phyloP scores from a whole-genome alignment of 345 rosid species.

The Citrus cavaleriei region DNA sequence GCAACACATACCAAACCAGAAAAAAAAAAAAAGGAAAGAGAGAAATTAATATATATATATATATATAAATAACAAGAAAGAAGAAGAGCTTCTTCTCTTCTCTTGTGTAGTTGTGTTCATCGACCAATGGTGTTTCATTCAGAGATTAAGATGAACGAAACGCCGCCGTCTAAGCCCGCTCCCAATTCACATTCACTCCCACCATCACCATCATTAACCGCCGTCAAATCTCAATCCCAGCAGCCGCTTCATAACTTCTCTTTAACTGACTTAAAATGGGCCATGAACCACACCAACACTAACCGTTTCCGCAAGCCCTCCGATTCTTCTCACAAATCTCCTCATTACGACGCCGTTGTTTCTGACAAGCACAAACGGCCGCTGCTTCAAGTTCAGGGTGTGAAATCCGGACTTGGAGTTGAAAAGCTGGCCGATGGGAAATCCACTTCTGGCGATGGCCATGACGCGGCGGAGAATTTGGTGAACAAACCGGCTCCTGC shows the following conservation, averaged over 20 bases:
- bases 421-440: constrained; percentile 24
- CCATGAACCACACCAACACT: constrained; percentile 37
- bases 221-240: constrained; percentile 30
- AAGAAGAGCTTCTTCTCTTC: not conserved
- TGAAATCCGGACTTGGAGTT: constrained; percentile 18
- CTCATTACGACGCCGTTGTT: constrained; percentile 10
- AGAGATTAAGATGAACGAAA: not conserved
- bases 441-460: constrained; percentile 5
- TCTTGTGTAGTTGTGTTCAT: not conserved
- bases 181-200: not conserved
- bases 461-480: constrained; percentile 23
- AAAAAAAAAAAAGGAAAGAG: not conserved
- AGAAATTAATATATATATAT: too few species aligned
- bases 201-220: constrained; percentile 1
- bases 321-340: constrained; percentile 16
- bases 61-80: not conserved
- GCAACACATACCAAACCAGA: not conserved
- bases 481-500: constrained; percentile 31
- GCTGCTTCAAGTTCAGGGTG: constrained; percentile 4
- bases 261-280: constrained; percentile 58
- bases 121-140: constrained; percentile 16
- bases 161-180: not conserved
- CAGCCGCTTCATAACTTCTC: constrained; percentile 70
- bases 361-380: constrained; percentile 13
- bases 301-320: constrained; percentile 42